Percentiles rank a stretch among this genome's conserved stretches.
phyloP scores from a whole-genome alignment of 768 basidiomycete species.

The Mycena metata region DNA sequence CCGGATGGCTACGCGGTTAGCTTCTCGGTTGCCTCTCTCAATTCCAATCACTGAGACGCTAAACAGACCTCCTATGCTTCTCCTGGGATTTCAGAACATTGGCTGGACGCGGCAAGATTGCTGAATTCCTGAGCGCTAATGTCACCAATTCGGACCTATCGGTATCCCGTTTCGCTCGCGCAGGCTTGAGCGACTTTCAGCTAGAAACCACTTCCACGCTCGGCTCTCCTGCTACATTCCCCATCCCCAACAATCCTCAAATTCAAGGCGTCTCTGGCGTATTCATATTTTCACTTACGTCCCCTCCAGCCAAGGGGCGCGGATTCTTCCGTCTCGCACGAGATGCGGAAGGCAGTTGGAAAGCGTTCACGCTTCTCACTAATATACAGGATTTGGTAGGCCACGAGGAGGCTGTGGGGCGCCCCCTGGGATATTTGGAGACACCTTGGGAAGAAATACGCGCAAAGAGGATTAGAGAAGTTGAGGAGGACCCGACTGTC shows the following conservation, averaged over 20 bases:
- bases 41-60: not conserved
- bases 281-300: slow-evolving; percentile 48
- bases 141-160: not conserved
- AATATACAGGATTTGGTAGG: slow-evolving; percentile 37
- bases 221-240: slow-evolving; percentile 22
- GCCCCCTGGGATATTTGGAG: slow-evolving; percentile 26
- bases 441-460: slow-evolving; percentile 36
- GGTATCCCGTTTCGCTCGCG: slow-evolving; percentile 14
- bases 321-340: slow-evolving; percentile 37
- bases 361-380: slow-evolving; percentile 36
- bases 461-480: slow-evolving; percentile 27
- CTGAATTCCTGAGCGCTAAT: slow-evolving; percentile 7
- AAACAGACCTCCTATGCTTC: slow-evolving; percentile 33
- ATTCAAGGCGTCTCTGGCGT: slow-evolving; percentile 28
- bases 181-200: slow-evolving; percentile 11
- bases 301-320: slow-evolving; percentile 35
- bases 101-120: slow-evolving; percentile 13
- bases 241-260: not conserved
- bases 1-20: slow-evolving; percentile 32
- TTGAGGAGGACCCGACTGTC: slow-evolving; percentile 41
- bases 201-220: slow-evolving; percentile 9
- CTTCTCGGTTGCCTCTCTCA: not conserved
- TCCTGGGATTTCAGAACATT: slow-evolving; percentile 33
- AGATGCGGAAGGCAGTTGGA: slow-evolving; percentile 36
- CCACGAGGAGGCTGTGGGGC: slow-evolving; percentile 38